Percentiles rank a stretch among this genome's conserved stretches.
phyloP scores from a whole-genome alignment of 495 filamentous ascomycete species.

The Glonium stellatum region DNA sequence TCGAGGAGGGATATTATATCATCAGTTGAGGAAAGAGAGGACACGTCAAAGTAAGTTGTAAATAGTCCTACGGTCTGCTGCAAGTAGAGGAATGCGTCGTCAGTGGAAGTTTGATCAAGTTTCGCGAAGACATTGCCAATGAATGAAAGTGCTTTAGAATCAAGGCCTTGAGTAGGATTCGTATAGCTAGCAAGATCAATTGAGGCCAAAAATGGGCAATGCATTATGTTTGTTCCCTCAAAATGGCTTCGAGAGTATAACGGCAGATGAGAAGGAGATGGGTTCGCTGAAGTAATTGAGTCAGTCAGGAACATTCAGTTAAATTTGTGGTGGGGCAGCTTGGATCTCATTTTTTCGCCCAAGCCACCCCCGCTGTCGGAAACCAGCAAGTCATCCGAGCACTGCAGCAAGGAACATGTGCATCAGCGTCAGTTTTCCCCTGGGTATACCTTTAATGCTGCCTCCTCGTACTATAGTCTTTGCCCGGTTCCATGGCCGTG shows the following conservation, averaged over 20 bases:
- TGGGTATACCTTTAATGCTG: no score
- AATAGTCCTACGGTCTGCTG: constrained; percentile 59
- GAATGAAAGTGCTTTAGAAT: constrained; percentile 64
- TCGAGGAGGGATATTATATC: constrained; percentile 77
- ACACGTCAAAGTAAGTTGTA: constrained; percentile 69
- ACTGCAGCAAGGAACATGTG: no score
- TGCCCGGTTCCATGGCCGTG: no score
- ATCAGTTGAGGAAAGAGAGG: constrained; percentile 55
- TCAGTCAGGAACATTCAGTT: neutral
- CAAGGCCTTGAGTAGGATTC: constrained; percentile 48
- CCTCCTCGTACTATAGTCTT: no score
- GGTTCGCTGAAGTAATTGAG: neutral
- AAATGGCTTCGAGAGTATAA: neutral
- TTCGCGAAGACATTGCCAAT: constrained; percentile 70
- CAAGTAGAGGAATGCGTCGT: constrained; percentile 60
- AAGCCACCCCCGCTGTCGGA: neutral
- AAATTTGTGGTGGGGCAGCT: neutral
- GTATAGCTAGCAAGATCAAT: constrained; percentile 51
- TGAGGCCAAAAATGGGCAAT: constrained; percentile 41
- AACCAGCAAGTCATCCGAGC: neutral
- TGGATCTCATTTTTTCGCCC: neutral
- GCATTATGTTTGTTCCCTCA: constrained; percentile 10
- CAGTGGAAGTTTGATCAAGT: constrained; percentile 49
- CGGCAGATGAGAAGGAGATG: neutral
- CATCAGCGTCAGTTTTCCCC: no score